Percentiles rank a stretch among this genome's conserved stretches.
These are phyloP conservation scores for Penicillium sp. DNA, from an alignment of 2,329 filamentous ascomycete genomes.

Conservation along the genomic window DNA sequence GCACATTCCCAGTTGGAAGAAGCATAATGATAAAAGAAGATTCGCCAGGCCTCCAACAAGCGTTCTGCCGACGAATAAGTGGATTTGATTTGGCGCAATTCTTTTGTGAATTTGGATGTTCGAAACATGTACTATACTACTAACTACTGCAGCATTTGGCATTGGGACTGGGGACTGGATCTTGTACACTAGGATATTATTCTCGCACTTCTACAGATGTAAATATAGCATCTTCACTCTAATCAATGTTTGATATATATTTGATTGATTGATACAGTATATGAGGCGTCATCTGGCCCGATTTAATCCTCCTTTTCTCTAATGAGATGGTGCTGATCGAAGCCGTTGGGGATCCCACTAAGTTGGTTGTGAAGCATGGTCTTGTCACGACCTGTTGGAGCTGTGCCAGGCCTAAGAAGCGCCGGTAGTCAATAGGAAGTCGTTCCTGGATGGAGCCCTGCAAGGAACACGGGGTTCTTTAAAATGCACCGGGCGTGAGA, in stretches of 20 bases:
- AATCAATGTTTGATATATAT: background rate
- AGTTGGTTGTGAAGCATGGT: background rate
- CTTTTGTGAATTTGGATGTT: slow-evolving; percentile 1
- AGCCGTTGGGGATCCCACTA: background rate
- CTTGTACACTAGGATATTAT: slow-evolving; percentile 21
- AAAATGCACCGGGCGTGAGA: background rate
- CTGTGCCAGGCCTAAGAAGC: background rate
- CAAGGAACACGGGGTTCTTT: background rate
- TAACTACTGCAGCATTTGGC: slow-evolving; percentile 9
- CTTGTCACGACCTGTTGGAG: background rate
- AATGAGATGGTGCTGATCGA: background rate
- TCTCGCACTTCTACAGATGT: slow-evolving; percentile 17
- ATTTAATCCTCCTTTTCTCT: background rate
- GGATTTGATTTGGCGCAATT: background rate
- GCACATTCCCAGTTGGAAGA: slow-evolving; percentile 43
- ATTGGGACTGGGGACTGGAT: slow-evolving; percentile 9
- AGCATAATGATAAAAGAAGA: slow-evolving; percentile 45
- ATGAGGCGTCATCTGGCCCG: background rate
- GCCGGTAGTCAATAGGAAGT: no score
- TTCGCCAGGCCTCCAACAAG: slow-evolving; percentile 43
- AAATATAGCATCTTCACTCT: slow-evolving; percentile 30
- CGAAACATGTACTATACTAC: slow-evolving; percentile 13
- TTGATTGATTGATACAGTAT: background rate
- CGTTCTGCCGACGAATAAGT: slow-evolving; percentile 20
- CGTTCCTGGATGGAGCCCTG: no score